A percentile compares a stretch with the other conserved stretches of the same genome.
These are phyloP conservation scores for Grammothele lineata DNA, from an alignment of 768 basidiomycete genomes.

Conservation along the genomic window DNA sequence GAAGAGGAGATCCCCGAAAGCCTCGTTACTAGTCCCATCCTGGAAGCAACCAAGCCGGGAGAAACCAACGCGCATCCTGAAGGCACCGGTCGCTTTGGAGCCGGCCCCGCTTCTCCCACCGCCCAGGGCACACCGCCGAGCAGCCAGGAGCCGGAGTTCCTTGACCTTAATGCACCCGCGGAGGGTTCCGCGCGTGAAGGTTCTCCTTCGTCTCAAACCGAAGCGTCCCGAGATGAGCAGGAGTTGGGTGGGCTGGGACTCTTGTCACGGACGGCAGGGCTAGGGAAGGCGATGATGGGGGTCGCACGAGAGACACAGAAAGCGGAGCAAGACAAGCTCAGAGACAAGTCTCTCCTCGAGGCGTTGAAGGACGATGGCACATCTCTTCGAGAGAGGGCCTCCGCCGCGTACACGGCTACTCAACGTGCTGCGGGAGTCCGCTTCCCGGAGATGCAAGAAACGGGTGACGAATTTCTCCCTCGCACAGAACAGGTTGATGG, in stretches of 20 bases:
- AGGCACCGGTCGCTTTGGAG: slow-evolving; percentile 38
- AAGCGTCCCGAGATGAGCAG: slow-evolving; percentile 3
- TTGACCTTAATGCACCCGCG: slow-evolving; percentile 64
- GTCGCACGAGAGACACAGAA: slow-evolving; percentile 25
- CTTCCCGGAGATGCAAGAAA: slow-evolving; percentile 4
- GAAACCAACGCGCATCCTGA: slow-evolving; percentile 25
- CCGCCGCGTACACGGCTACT: too few relatives aligned
- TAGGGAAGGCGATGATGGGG: slow-evolving; percentile 25
- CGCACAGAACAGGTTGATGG: slow-evolving; percentile 33
- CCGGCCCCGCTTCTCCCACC: slow-evolving; percentile 4
- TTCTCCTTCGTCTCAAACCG: too few relatives aligned
- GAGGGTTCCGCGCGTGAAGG: too few relatives aligned
- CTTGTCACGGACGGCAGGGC: slow-evolving; percentile 21
- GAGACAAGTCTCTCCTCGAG: slow-evolving; percentile 21
- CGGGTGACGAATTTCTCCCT: slow-evolving; percentile 46
- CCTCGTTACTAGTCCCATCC: slow-evolving; percentile 89
- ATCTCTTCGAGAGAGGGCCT: neutral
- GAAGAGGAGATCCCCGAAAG: slow-evolving; percentile 91
- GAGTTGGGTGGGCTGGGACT: slow-evolving; percentile 8
- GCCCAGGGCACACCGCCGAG: slow-evolving; percentile 30
- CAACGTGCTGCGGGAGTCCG: slow-evolving; percentile 25
- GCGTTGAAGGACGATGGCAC: slow-evolving; percentile 9
- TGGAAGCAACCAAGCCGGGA: slow-evolving; percentile 54
- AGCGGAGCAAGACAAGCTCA: slow-evolving; percentile 22
- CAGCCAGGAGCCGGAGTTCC: slow-evolving; percentile 68